Base-by-base conservation (phyloP, 306 rosid genomes). In the Datisca glomerata region DNA sequence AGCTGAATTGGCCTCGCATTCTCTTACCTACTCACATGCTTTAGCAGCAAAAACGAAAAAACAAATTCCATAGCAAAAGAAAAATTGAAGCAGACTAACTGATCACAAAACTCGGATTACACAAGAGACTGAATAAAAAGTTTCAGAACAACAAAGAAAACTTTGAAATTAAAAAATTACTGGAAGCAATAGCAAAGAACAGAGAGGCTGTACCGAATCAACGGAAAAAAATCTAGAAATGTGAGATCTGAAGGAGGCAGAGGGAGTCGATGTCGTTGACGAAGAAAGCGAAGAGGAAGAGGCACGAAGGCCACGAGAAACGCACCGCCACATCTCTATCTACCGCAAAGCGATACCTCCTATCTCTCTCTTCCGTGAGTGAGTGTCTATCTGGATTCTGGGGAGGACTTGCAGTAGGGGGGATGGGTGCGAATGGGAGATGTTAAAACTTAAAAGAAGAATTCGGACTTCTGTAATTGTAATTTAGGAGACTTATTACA, bases 291-390 rank as follows among this genome's bases (percentile, higher is more conserved):
- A 16, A 7, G 56, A 46, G 12, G 66, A 47, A 18, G 77, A 63
- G 24, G 71, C 60, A 20, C 78, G 78, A 56, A 87, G 74, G 8
- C 81, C 78, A 37, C 78, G 91, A 54, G 91, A 80, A 50, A 89
- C 78, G 62, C 84, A 75, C 23, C 98, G 84, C 98, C 98, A 89
- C 98, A 89, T 75, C 63, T 63, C 47, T 25, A 14, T 17, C 18
- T 8, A 21, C 14, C 41, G n/a, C n/a, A n/a, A n/a, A n/a, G n/a
- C n/a, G n/a, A n/a, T n/a, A 20, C 54, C 31, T 32, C 41, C 2
- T 40, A 8, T 7, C 18, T 29, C 31, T 14, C 19, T 25, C 15
- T 6, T 21, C 32, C 7, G 1, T 35, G 8, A 24, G 8, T 8
- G 16, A 12, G 45, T 19, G 51, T 20, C 23, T 45, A 17, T 7